Conservation (phyloP, 306 rosid species). For the Albizia julibrissin region DNA sequence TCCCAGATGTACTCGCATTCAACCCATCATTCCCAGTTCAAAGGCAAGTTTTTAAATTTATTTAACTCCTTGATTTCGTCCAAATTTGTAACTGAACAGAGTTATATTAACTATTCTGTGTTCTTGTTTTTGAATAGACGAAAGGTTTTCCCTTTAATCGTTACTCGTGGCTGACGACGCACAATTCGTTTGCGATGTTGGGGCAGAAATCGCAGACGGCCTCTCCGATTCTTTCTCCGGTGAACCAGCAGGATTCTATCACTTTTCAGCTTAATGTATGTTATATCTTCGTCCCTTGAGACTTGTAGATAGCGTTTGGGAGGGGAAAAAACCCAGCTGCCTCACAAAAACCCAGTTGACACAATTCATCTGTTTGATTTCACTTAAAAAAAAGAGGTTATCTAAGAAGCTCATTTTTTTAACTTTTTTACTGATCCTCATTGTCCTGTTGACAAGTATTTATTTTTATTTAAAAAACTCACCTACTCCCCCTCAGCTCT, state of each 20-base stretch:
- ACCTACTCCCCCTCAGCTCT: too few relatives aligned
- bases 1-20: slow-evolving; percentile 81
- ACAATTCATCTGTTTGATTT: too few relatives aligned
- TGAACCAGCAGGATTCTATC: slow-evolving; percentile 84
- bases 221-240: slow-evolving; percentile 60
- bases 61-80: not conserved
- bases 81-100: not conserved
- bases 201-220: slow-evolving; percentile 73
- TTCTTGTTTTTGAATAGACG: slow-evolving; percentile 49
- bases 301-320: not conserved
- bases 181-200: slow-evolving; percentile 73
- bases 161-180: slow-evolving; percentile 91
- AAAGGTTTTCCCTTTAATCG: slow-evolving; percentile 76
- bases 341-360: too few relatives aligned
- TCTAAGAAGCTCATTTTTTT: too few relatives aligned
- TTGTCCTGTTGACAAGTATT: too few relatives aligned
- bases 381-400: too few relatives aligned
- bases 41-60: slow-evolving; percentile 37
- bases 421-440: too few relatives aligned
- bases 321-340: too few relatives aligned
- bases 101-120: not conserved
- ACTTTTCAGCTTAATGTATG: slow-evolving; percentile 82
- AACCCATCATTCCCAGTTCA: slow-evolving; percentile 69
- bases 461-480: too few relatives aligned
- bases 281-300: slow-evolving; percentile 4